These are phyloP conservation scores for Saccharomyces hybrid DNA, from an alignment of 1,139 yeast genomes.

Conservation along the genomic window DNA sequence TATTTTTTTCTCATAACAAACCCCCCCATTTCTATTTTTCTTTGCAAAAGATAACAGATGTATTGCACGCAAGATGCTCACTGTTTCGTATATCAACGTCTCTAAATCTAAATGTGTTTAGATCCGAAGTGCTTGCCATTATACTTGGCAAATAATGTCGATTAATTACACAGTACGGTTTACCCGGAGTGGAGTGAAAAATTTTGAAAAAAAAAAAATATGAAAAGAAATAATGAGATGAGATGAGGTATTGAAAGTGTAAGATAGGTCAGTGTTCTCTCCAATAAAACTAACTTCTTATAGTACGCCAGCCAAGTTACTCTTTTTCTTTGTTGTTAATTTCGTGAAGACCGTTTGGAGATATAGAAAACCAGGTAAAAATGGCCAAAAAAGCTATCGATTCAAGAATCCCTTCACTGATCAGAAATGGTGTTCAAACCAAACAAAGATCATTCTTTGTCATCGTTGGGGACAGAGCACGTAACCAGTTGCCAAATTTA, in stretches of 20 bases:
- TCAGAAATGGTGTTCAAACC: constrained; percentile 92
- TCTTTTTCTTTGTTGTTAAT: background rate
- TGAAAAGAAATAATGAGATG: constrained; percentile 12
- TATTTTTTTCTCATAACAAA: no score
- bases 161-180: no score
- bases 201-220: background rate
- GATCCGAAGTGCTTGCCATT: no score
- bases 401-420: constrained; percentile 87
- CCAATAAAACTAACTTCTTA: no score
- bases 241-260: constrained; percentile 17
- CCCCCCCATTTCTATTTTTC: no score
- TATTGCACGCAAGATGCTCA: no score
- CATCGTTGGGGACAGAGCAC: constrained; percentile 93
- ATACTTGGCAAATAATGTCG: no score
- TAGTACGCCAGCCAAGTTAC: background rate
- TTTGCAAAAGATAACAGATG: no score
- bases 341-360: background rate
- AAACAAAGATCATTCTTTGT: constrained; percentile 88
- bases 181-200: background rate
- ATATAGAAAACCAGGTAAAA: constrained; percentile 5
- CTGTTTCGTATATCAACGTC: no score
- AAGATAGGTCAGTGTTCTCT: background rate
- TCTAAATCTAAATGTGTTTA: no score
- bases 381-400: constrained; percentile 96
- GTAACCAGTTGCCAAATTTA: constrained; percentile 90